Evolutionary conservation across 2,329 filamentous ascomycete genomes (phyloP).

Genomic region (Pseudogymnoascus sp.): DNA sequence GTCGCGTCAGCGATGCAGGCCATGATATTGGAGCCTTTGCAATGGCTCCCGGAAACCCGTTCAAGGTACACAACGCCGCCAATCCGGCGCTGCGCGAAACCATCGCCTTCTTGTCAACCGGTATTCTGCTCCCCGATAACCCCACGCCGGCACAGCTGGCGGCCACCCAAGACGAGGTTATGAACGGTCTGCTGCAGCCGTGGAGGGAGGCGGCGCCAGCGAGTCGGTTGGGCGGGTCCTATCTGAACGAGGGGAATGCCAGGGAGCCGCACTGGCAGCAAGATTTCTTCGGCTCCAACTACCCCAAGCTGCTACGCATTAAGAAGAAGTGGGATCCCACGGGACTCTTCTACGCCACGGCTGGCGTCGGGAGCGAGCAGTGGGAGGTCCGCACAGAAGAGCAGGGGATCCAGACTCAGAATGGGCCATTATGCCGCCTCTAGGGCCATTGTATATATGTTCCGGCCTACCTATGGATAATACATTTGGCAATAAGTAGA

Average conservation of each 20-base stretch:
- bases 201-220: slow-evolving; percentile 21
- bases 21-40: slow-evolving; percentile 30
- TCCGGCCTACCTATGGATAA: no score
- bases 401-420: no score
- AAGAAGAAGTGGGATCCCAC: slow-evolving; percentile 46
- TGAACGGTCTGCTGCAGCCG: slow-evolving; percentile 17
- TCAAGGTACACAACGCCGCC: slow-evolving; percentile 30
- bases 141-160: slow-evolving; percentile 42
- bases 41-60: slow-evolving; percentile 21
- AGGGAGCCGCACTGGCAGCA: slow-evolving; percentile 35
- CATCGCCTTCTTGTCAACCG: background rate
- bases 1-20: slow-evolving; percentile 29
- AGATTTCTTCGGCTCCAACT: slow-evolving; percentile 26
- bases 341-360: slow-evolving; percentile 33
- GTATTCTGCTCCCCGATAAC: no score
- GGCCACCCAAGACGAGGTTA: slow-evolving; percentile 33
- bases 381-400: slow-evolving; percentile 27
- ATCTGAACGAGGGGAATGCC: slow-evolving; percentile 46
- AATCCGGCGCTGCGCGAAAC: slow-evolving; percentile 30
- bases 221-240: slow-evolving; percentile 31
- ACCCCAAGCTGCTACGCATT: slow-evolving; percentile 35
- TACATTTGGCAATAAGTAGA: no score
- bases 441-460: no score
- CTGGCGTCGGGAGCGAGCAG: slow-evolving; percentile 19
- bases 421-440: no score